Conservation (phyloP, 2,329 filamentous ascomycete species). For the Fusarium palustre region DNA sequence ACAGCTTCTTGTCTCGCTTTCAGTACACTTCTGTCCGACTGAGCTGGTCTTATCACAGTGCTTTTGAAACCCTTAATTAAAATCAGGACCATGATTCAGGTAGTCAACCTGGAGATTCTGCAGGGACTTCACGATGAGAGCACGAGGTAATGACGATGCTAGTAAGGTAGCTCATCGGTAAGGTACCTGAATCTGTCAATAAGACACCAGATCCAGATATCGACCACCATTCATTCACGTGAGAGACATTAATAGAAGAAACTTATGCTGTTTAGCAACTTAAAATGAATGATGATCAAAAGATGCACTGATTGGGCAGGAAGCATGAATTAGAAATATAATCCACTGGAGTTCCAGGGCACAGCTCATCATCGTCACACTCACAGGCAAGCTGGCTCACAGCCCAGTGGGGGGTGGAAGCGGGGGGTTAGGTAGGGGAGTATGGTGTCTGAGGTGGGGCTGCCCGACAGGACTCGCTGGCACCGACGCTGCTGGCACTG, state of each 20-base stretch:
- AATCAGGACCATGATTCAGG: neutral
- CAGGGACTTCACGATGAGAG: neutral
- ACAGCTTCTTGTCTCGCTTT: conserved; percentile 12
- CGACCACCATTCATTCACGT: neutral
- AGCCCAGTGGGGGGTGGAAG: conserved; percentile 1
- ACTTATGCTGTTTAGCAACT: conserved; percentile 7
- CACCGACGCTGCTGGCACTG: conserved; percentile 16
- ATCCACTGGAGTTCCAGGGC: conserved; percentile 30
- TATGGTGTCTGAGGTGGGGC: neutral
- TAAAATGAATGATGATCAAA: neutral
- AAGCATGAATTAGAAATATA: conserved; percentile 24
- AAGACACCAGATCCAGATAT: neutral
- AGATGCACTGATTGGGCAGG: conserved; percentile 5
- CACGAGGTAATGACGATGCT: neutral
- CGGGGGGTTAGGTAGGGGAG: conserved; percentile 6
- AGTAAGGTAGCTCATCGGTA: neutral
- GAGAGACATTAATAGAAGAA: conserved; percentile 8
- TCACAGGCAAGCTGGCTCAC: neutral
- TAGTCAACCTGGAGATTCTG: neutral
- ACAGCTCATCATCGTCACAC: conserved; percentile 11
- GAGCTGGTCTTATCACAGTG: neutral
- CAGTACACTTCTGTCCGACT: neutral
- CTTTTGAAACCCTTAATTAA: neutral
- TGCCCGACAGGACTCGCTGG: neutral
- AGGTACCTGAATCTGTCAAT: neutral